Conservation (phyloP, 2,329 filamentous ascomycete genomes). For the Botrytis medusae region DNA sequence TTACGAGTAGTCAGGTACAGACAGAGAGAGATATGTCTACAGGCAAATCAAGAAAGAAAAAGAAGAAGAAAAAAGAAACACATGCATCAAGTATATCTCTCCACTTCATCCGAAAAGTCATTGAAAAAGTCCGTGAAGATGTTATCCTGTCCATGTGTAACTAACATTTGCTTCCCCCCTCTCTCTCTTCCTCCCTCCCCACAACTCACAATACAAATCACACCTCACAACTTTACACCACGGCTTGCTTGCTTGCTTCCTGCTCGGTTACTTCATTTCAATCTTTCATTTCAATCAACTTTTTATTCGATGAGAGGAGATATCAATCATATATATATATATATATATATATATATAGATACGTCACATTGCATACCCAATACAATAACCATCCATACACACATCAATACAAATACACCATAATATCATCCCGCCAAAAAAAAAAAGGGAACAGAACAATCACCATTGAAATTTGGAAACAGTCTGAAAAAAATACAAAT, state of each 20-base stretch:
- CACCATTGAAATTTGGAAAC: background rate
- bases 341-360: constrained; percentile 1
- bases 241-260: too few relatives aligned
- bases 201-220: background rate
- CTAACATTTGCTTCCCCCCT: too few relatives aligned
- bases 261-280: too few relatives aligned
- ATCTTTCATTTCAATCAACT: background rate
- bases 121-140: too few relatives aligned
- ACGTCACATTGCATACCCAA: background rate
- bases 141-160: too few relatives aligned
- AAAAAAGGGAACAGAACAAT: background rate
- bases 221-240: background rate
- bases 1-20: background rate
- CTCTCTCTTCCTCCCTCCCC: background rate
- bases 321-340: background rate
- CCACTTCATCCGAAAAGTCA: too few relatives aligned
- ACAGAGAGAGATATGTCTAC: background rate
- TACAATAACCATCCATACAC: background rate
- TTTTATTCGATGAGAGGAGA: constrained; percentile 1
- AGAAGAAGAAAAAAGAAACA: background rate
- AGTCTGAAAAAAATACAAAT: constrained; percentile 4
- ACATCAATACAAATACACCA: background rate
- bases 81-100: background rate
- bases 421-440: background rate
- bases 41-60: background rate